A percentile compares a stretch with the other conserved stretches of the same genome.
These are phyloP conservation scores for Penicillium bovifimosum DNA, from an alignment of 495 filamentous ascomycete species.

Conservation along the genomic window DNA sequence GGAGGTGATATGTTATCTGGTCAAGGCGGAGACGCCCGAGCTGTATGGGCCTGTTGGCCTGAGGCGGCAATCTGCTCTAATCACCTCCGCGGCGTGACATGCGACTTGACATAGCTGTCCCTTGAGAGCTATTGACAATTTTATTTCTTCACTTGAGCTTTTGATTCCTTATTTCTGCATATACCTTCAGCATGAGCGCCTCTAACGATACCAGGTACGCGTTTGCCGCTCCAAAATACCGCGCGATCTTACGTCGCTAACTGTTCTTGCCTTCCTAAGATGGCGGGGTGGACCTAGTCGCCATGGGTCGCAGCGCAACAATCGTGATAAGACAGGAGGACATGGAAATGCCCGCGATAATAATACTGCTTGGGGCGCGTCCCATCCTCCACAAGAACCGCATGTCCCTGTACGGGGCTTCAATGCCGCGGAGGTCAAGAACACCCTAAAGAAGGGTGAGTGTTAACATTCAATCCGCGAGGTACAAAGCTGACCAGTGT, in stretches of 20 bases:
- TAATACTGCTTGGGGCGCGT: slow-evolving; percentile 25
- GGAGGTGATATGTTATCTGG: slow-evolving; percentile 18
- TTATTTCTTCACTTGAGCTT: not conserved
- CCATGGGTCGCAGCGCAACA: slow-evolving; percentile 36
- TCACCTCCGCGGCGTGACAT: not conserved
- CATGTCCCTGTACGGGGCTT: slow-evolving; percentile 44
- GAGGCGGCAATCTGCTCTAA: slow-evolving; percentile 16
- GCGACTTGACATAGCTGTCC: slow-evolving; percentile 2
- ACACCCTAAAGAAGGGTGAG: slow-evolving; percentile 37
- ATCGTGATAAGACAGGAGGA: slow-evolving; percentile 27
- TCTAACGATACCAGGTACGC: slow-evolving; percentile 35
- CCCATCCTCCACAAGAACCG: slow-evolving; percentile 31
- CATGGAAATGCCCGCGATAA: slow-evolving; percentile 32
- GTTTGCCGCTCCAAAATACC: not conserved
- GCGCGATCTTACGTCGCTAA: slow-evolving; percentile 4
- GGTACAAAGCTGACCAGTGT: not conserved
- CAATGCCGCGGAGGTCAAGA: slow-evolving; percentile 43
- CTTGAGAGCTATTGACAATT: not conserved
- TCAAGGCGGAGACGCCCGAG: slow-evolving; percentile 24
- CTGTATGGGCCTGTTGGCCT: slow-evolving; percentile 11
- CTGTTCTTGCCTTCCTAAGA: slow-evolving; percentile 16
- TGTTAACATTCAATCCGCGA: not conserved
- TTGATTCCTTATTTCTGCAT: not conserved
- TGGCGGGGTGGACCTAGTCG: slow-evolving; percentile 43
- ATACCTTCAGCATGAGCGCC: slow-evolving; percentile 31